A percentile compares a stretch with the other conserved stretches of the same genome.
These are phyloP conservation scores for Ricinus communis DNA, from an alignment of 345 rosid genomes.

Conservation along the genomic window DNA sequence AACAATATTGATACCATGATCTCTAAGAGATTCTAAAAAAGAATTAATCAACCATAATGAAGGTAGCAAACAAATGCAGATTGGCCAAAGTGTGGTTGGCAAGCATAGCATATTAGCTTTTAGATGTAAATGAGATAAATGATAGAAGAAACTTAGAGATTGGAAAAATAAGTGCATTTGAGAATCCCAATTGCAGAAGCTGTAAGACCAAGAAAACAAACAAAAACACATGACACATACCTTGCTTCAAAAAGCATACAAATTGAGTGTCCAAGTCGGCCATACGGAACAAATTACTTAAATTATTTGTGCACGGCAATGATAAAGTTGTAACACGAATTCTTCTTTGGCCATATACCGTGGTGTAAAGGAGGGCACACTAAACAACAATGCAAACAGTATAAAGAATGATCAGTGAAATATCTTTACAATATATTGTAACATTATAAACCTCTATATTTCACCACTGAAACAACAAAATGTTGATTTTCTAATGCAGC, in stretches of 20 bases:
- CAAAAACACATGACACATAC: constrained; percentile 33
- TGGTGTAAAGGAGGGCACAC: constrained; percentile 98
- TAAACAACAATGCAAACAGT: constrained; percentile 36
- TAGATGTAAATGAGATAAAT: constrained; percentile 1
- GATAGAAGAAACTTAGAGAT: background rate
- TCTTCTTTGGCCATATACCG: constrained; percentile 91
- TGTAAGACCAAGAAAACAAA: constrained; percentile 1
- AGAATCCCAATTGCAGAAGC: background rate
- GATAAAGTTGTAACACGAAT: constrained; percentile 88
- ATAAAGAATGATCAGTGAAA: background rate
- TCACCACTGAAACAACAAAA: constrained; percentile 1
- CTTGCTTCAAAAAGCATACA: constrained; percentile 95
- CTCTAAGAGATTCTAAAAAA: background rate
- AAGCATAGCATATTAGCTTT: background rate
- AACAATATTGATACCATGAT: background rate
- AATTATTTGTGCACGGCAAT: constrained; percentile 83
- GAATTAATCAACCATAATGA: background rate
- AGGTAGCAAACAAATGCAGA: background rate
- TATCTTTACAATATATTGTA: background rate
- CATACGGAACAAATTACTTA: constrained; percentile 83
- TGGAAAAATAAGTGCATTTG: background rate
- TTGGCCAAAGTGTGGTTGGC: background rate
- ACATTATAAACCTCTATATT: background rate
- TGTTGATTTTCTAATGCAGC: constrained; percentile 2
- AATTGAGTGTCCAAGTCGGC: constrained; percentile 97